Evolutionary conservation across 129 eudicot species (phyloP), one percentile per base, ranked within the genome.

Genomic region (Dittrichia graveolens): DNA sequence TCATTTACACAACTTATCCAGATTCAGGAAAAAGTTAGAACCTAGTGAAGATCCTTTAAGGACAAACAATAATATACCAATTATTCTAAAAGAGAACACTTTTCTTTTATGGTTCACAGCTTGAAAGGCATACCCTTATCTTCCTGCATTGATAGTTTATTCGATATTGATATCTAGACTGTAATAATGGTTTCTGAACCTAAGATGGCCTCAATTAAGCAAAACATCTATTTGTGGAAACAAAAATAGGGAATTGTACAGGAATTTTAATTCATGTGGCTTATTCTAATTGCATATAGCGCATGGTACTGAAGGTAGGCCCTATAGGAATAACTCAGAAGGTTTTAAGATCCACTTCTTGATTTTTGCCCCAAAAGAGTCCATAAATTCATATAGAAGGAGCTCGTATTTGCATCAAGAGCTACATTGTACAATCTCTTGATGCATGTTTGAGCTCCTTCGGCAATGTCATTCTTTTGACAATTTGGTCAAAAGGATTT

Each of bases 261-360:
- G 48, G 69, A 77, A 69, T 16, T 19, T 10, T 24, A 69, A 16
- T 58, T 65, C 50, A 15, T 77, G 81, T 69, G 76, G 81, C 61
- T 69, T 69, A 69, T 69, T 64, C 57, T 62, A 77, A 50, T 49
- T 52, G 56, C 65, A 69, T 47, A 57, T 35, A 76, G 53, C 59
- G 75, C 75, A 76, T 68, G 45, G 42, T 37, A 67, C 74, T 58
- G 16, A 67, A 67, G 69, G 47, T 39, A 50, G 67, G 6, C 74
- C 74, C 68, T 40, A 52, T 15, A 58, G 8, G 61, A 67, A 75
- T 75, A 44, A 67, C 56, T 67, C 54, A 15, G 15, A 61, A 54
- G 4, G n/a, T 60, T 73, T 10, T 5, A 75, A 54, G 66, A 56
- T 42, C 39, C 11, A 55, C 16, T 31, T 47, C 64, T 37, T 37